phyloP scores from a whole-genome alignment of 2,329 filamentous ascomycete genomes.

The Exophiala xenobiotica region DNA sequence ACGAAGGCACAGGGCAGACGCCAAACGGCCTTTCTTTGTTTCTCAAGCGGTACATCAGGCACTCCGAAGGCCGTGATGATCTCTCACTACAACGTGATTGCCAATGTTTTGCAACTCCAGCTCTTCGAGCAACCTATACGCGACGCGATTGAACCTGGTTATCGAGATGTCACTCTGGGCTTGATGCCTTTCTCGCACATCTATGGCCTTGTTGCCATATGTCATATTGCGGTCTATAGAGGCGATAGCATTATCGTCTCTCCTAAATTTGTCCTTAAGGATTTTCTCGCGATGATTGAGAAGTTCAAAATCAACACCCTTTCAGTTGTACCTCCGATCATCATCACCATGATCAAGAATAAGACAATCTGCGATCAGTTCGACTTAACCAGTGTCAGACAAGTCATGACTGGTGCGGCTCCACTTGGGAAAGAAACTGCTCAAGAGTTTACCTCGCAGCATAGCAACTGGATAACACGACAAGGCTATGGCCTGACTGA shows the following conservation, averaged over 20 bases:
- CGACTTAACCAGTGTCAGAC: conserved; percentile 66
- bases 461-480: conserved; percentile 64
- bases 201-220: conserved; percentile 72
- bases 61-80: conserved; percentile 86
- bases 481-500: conserved; percentile 82
- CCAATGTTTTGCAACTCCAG: conserved; percentile 66
- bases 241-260: conserved; percentile 73
- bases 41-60: conserved; percentile 77
- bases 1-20: conserved; percentile 48
- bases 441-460: conserved; percentile 60
- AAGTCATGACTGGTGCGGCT: conserved; percentile 73
- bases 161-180: conserved; percentile 60
- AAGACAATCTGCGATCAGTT: conserved; percentile 61
- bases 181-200: conserved; percentile 82
- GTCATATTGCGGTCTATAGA: conserved; percentile 63
- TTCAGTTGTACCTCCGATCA: conserved; percentile 75
- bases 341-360: conserved; percentile 72
- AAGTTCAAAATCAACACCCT: conserved; percentile 67
- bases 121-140: conserved; percentile 50
- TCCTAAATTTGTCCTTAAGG: conserved; percentile 71
- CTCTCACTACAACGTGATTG: conserved; percentile 74
- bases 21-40: conserved; percentile 74
- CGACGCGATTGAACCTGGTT: conserved; percentile 42
- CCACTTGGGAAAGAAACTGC: conserved; percentile 73
- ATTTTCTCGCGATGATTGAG: conserved; percentile 64